A percentile compares a stretch with the other conserved stretches of the same genome.
phyloP scores from a whole-genome alignment of 352 stramenopile species.

The Pythium sukuiense region DNA sequence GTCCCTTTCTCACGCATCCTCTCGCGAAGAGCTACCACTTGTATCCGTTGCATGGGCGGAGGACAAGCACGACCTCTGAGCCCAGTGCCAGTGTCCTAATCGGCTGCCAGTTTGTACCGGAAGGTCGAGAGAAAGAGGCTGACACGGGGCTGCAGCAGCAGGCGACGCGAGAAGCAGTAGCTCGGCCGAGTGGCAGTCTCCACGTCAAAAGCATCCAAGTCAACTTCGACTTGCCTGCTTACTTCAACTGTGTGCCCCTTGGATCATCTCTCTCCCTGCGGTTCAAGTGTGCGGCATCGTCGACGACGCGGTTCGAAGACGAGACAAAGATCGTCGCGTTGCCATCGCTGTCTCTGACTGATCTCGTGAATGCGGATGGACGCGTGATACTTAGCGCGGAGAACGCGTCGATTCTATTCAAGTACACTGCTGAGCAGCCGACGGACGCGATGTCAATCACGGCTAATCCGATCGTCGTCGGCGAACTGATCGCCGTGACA shows the following conservation, averaged over 20 bases:
- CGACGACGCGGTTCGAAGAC: not conserved
- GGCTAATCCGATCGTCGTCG: conserved; percentile 33
- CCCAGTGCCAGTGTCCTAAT: conserved; percentile 31
- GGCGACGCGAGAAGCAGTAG: conserved; percentile 2
- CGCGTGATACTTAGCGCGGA: conserved; percentile 2
- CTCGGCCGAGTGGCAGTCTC: conserved; percentile 24
- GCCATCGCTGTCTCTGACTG: conserved; percentile 18
- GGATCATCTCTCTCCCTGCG: not conserved
- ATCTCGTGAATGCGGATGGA: conserved; percentile 10
- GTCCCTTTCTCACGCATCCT: conserved; percentile 35
- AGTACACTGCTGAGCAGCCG: not conserved
- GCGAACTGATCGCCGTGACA: conserved; percentile 17
- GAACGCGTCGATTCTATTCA: conserved; percentile 10
- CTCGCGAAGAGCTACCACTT: conserved; percentile 36
- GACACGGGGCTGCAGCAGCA: conserved; percentile 7
- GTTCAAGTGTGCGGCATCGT: not conserved
- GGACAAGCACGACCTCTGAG: not conserved
- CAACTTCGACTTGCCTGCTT: conserved; percentile 25
- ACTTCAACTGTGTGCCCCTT: conserved; percentile 22
- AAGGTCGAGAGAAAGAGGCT: conserved; percentile 15
- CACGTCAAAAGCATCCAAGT: conserved; percentile 35
- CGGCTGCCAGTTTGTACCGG: conserved; percentile 48
- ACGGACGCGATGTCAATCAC: not conserved
- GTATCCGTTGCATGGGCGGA: conserved; percentile 25
- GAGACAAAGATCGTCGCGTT: conserved; percentile 16